These are phyloP conservation scores for Colletotrichum sp. DNA, from an alignment of 2,329 filamentous ascomycete species.

Conservation along the genomic window DNA sequence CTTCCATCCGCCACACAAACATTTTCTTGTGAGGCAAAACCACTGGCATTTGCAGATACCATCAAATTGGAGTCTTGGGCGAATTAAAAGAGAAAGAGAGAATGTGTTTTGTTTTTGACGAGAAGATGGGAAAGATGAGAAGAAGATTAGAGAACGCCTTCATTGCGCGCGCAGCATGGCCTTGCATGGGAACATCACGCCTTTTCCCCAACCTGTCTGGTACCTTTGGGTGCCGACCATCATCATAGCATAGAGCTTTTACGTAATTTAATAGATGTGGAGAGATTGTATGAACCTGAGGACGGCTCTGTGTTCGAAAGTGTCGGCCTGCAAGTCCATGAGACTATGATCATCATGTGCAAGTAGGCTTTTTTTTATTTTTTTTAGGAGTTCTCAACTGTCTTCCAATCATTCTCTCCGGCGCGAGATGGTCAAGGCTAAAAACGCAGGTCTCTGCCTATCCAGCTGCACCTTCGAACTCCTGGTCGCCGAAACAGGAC, in stretches of 20 bases:
- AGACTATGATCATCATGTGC: no score
- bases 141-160: neutral
- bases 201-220: neutral
- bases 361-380: no score
- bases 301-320: rapidly evolving
- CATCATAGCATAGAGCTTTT: neutral
- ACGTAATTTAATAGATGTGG: neutral
- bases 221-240: neutral
- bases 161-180: neutral
- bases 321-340: neutral
- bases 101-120: neutral
- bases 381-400: no score
- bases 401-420: no score
- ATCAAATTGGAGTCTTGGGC: neutral
- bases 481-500: no score
- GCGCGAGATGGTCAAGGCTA: no score
- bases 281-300: neutral
- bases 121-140: neutral
- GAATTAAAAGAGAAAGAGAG: neutral
- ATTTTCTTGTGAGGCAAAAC: neutral
- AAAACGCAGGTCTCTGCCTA: no score
- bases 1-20: neutral
- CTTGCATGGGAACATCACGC: neutral
- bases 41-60: neutral
- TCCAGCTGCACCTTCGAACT: no score